Evolutionary conservation across 2,329 filamentous ascomycete genomes (phyloP).

Genomic region (Epichloe coenophiala): DNA sequence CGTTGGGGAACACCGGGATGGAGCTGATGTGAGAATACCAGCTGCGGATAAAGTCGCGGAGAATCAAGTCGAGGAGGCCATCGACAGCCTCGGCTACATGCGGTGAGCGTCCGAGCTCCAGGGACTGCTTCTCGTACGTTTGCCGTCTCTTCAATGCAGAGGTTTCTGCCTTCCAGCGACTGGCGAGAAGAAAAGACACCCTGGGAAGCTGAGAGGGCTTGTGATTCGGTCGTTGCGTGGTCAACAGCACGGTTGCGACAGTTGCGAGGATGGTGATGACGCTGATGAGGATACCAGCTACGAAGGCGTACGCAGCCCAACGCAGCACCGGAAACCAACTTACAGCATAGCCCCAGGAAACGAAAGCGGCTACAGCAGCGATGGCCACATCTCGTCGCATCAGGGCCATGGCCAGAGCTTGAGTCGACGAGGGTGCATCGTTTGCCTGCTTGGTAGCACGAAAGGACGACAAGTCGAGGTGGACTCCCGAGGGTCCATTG

Average conservation of each 20-base stretch:
- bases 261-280: constrained; percentile 39
- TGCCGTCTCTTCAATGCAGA: constrained; percentile 51
- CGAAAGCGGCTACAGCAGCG: constrained; percentile 55
- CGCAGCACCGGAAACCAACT: constrained; percentile 73
- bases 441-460: constrained; percentile 7
- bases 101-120: constrained; percentile 59
- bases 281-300: constrained; percentile 50
- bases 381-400: constrained; percentile 59
- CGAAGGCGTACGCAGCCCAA: constrained; percentile 75
- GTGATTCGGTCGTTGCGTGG: constrained; percentile 35
- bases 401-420: constrained; percentile 46
- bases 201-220: constrained; percentile 28
- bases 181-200: constrained; percentile 46
- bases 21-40: constrained; percentile 85
- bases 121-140: constrained; percentile 51
- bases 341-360: constrained; percentile 78
- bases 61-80: constrained; percentile 58
- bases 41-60: constrained; percentile 71
- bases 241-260: constrained; percentile 40
- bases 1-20: constrained; percentile 67
- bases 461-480: background rate
- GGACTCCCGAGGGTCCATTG: background rate
- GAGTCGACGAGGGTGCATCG: constrained; percentile 18
- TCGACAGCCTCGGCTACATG: constrained; percentile 71
- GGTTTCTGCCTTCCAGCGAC: constrained; percentile 58